Percentiles rank a stretch among this genome's conserved stretches.
These are phyloP conservation scores for Brassica hybrid DNA, from an alignment of 441 rosid genomes.

Conservation along the genomic window DNA sequence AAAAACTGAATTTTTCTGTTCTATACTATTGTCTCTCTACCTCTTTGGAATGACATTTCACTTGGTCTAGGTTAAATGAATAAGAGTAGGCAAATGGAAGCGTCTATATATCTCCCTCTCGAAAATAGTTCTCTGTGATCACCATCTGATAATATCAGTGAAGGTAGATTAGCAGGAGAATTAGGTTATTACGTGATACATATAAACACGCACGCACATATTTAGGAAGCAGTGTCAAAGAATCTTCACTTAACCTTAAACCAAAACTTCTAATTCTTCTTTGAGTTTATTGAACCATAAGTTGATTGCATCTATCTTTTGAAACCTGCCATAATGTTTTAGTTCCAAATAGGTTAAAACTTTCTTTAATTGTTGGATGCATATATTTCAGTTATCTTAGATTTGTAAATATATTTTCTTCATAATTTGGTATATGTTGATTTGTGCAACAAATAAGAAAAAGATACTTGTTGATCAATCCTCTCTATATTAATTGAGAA, in stretches of 20 bases:
- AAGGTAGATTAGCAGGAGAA: no score
- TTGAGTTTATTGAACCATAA: no score
- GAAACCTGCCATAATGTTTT: not conserved
- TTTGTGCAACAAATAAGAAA: not conserved
- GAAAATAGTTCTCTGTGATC: no score
- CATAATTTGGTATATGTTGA: not conserved
- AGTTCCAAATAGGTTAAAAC: not conserved
- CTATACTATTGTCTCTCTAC: slow-evolving; percentile 17
- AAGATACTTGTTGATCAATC: no score
- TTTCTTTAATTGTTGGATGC: not conserved
- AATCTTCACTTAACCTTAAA: no score
- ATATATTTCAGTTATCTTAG: not conserved
- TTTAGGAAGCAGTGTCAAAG: no score
- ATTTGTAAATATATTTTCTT: not conserved
- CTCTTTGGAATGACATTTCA: slow-evolving; percentile 24
- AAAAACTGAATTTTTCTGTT: slow-evolving; percentile 17
- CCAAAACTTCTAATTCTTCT: no score
- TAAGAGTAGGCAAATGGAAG: slow-evolving; percentile 12
- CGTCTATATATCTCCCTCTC: not conserved
- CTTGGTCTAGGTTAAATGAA: slow-evolving; percentile 16
- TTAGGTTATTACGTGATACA: no score
- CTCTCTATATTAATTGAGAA: no score
- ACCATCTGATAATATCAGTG: no score
- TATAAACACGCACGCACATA: no score
- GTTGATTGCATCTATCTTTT: not conserved